These are phyloP conservation scores for Xylariaceae sp. DNA, from an alignment of 2,329 filamentous ascomycete species.

Conservation along the genomic window DNA sequence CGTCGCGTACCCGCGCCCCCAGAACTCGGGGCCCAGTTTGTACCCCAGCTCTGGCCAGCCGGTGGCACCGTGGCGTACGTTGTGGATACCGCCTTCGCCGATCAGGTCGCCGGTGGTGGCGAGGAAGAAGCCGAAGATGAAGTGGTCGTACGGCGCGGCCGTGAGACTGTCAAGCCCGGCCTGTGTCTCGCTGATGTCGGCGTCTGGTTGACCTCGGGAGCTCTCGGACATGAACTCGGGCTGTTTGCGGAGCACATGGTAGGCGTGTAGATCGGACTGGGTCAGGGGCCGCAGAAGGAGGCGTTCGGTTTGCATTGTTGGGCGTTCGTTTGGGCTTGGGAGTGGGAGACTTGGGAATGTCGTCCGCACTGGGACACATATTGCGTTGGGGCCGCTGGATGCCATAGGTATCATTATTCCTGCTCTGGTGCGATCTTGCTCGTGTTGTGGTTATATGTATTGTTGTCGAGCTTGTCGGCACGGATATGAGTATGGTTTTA, in stretches of 20 bases:
- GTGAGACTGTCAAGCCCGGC: slow-evolving; percentile 16
- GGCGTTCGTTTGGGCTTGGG: slow-evolving; percentile 15
- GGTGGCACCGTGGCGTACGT: slow-evolving; percentile 3
- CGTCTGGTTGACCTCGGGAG: slow-evolving; percentile 20
- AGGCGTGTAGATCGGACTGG: slow-evolving; percentile 19
- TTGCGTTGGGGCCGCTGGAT: neutral
- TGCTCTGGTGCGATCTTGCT: neutral
- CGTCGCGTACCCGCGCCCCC: slow-evolving; percentile 25
- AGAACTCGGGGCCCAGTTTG: slow-evolving; percentile 21
- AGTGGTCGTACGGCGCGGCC: slow-evolving; percentile 1
- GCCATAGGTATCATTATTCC: neutral
- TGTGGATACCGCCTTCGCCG: slow-evolving; percentile 29
- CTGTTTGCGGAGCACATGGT: slow-evolving; percentile 21
- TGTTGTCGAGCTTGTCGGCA: neutral
- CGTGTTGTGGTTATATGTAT: neutral
- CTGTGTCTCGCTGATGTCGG: slow-evolving; percentile 21
- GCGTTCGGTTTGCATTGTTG: slow-evolving; percentile 23
- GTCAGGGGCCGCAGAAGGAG: slow-evolving; percentile 25
- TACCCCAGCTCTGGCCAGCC: slow-evolving; percentile 28
- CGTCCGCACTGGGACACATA: slow-evolving; percentile 15
- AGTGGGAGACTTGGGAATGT: slow-evolving; percentile 24
- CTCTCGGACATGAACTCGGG: slow-evolving; percentile 26
- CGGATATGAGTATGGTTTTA: neutral
- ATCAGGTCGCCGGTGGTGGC: slow-evolving; percentile 26
- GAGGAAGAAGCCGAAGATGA: slow-evolving; percentile 22